Evolutionary conservation across 768 basidiomycete genomes (phyloP).

Genomic region (Suillus clintonianus): DNA sequence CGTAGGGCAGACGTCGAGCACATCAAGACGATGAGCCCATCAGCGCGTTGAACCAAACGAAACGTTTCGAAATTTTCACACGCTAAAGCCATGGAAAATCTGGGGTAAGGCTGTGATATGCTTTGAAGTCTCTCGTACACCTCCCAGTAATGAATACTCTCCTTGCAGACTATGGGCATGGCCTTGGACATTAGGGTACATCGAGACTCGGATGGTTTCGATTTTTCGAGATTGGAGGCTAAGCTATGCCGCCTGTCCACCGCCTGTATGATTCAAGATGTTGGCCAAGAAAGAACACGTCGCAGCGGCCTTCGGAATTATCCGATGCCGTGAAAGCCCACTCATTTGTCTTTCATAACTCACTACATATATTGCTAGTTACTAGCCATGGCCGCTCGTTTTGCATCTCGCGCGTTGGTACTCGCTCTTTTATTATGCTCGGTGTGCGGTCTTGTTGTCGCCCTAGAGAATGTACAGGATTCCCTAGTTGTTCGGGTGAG

Average conservation of each 20-base stretch:
- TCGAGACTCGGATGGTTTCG: constrained; percentile 5
- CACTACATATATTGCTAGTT: constrained; percentile 1
- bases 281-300: background rate
- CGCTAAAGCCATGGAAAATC: too few relatives aligned
- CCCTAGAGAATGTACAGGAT: constrained; percentile 17
- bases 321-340: constrained; percentile 9
- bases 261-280: too few relatives aligned
- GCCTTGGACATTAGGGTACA: constrained; percentile 56
- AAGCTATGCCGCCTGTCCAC: background rate
- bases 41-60: too few relatives aligned
- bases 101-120: too few relatives aligned
- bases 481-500: constrained; percentile 33
- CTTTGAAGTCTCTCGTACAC: too few relatives aligned
- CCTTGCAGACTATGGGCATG: too few relatives aligned
- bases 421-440: constrained; percentile 48
- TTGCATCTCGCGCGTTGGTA: constrained; percentile 26
- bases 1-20: too few relatives aligned
- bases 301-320: constrained; percentile 23
- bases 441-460: constrained; percentile 19
- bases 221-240: background rate
- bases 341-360: background rate
- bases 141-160: too few relatives aligned
- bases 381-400: constrained; percentile 20
- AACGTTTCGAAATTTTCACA: too few relatives aligned
- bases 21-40: too few relatives aligned